A percentile compares a stretch with the other conserved stretches of the same genome.
phyloP scores from a whole-genome alignment of 2,329 filamentous ascomycete genomes.

The Beauveria brongniartii region DNA sequence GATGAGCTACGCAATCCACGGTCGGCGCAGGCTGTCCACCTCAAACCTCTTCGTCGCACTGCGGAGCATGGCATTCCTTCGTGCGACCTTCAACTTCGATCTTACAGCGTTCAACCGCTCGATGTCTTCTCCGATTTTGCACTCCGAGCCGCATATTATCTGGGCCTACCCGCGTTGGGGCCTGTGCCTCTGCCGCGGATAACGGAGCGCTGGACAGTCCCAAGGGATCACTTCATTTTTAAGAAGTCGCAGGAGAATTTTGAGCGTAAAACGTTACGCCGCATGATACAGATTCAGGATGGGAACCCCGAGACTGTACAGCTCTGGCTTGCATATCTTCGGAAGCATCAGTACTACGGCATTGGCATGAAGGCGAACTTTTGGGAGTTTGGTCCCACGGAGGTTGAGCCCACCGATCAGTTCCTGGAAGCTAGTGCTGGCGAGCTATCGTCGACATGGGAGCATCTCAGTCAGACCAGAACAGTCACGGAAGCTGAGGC shows the following conservation, averaged over 20 bases:
- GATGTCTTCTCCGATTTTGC: constrained; percentile 95
- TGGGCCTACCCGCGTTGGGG: constrained; percentile 76
- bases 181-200: constrained; percentile 81
- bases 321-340: constrained; percentile 84
- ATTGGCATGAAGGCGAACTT: constrained; percentile 98
- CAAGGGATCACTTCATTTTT: constrained; percentile 80
- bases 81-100: constrained; percentile 87
- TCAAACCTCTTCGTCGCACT: constrained; percentile 71
- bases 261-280: constrained; percentile 77
- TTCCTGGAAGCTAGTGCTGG: constrained; percentile 7
- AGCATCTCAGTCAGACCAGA: constrained; percentile 46
- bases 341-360: constrained; percentile 90
- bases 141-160: constrained; percentile 87
- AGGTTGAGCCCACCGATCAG: constrained; percentile 14
- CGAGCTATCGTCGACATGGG: constrained; percentile 44
- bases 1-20: constrained; percentile 54
- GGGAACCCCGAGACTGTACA: constrained; percentile 83
- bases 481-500: constrained; percentile 45
- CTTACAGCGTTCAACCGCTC: constrained; percentile 81
- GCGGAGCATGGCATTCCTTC: constrained; percentile 70
- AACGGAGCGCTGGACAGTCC: constrained; percentile 90
- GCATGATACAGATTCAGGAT: constrained; percentile 88
- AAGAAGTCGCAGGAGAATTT: constrained; percentile 99
- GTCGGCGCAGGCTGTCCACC: constrained; percentile 76
- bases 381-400: constrained; percentile 57